Evolutionary conservation across 2,329 filamentous ascomycete species (phyloP).

Genomic region (Lachnellula arida): DNA sequence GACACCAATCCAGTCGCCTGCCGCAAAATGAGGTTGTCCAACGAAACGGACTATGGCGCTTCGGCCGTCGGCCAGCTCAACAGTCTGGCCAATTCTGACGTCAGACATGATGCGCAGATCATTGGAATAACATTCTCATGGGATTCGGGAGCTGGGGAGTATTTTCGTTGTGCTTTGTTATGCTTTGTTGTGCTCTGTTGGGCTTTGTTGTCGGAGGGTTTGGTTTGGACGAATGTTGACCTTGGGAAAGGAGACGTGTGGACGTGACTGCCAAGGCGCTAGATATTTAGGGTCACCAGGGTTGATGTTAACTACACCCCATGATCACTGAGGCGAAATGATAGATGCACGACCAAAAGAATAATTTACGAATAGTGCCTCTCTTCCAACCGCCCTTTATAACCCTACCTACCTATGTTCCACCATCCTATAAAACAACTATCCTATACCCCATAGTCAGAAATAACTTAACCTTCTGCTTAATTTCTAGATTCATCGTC

Average conservation of each 20-base stretch:
- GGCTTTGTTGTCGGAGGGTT: not conserved
- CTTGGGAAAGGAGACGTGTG: not conserved
- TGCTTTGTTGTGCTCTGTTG: no score
- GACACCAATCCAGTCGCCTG: constrained; percentile 83
- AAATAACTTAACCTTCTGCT: not conserved
- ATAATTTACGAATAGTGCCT: no score
- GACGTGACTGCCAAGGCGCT: not conserved
- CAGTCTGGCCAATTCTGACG: constrained; percentile 41
- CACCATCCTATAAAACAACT: not conserved
- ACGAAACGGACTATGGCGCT: constrained; percentile 75
- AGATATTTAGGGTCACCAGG: no score
- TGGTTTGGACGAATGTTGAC: not conserved
- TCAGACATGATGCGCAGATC: constrained; percentile 46
- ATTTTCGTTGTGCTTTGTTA: not conserved
- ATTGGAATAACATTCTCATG: constrained; percentile 6
- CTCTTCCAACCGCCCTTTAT: not conserved
- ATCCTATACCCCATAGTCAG: not conserved
- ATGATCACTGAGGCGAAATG: not conserved
- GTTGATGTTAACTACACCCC: not conserved
- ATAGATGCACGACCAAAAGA: not conserved
- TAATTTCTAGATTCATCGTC: not conserved
- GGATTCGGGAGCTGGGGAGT: not conserved
- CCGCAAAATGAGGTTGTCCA: constrained; percentile 73
- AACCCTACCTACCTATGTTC: not conserved
- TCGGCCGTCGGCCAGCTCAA: constrained; percentile 75